A percentile compares a stretch with the other conserved stretches of the same genome.
These are phyloP conservation scores for Kalmusia sp. DNA, from an alignment of 2,329 filamentous ascomycete species.

Conservation along the genomic window DNA sequence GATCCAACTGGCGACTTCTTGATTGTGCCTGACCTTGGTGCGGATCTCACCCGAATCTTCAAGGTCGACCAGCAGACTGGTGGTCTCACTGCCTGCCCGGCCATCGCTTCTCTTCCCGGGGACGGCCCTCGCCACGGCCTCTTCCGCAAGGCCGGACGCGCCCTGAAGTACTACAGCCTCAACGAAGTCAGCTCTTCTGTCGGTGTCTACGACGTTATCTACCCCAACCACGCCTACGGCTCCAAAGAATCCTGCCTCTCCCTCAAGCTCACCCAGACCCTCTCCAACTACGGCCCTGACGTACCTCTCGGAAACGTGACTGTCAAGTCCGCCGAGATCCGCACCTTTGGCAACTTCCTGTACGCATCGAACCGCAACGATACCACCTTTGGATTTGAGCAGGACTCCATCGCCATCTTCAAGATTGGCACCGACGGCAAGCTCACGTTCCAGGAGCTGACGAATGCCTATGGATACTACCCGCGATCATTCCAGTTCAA, in stretches of 20 bases:
- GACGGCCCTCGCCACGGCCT: conserved; percentile 62
- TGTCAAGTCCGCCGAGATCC: conserved; percentile 41
- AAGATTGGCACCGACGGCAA: conserved; percentile 36
- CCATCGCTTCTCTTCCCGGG: conserved; percentile 53
- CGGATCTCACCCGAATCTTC: conserved; percentile 63
- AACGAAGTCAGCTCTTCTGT: conserved; percentile 45
- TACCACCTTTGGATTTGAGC: conserved; percentile 40
- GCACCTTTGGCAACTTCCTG: conserved; percentile 41
- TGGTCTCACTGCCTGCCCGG: conserved; percentile 54
- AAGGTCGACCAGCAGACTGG: conserved; percentile 56
- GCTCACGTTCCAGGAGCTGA: conserved; percentile 36
- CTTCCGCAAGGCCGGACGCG: conserved; percentile 52
- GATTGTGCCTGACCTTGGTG: conserved; percentile 61
- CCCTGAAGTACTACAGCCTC: conserved; percentile 37
- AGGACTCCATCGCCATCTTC: conserved; percentile 45
- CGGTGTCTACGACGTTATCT: conserved; percentile 37
- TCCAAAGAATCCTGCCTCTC: conserved; percentile 29
- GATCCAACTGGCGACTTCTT: conserved; percentile 60
- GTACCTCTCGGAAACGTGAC: conserved; percentile 32
- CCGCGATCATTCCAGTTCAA: conserved; percentile 46
- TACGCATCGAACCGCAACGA: conserved; percentile 47
- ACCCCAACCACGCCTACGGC: conserved; percentile 30
- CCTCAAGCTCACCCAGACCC: conserved; percentile 36
- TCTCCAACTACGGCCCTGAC: conserved; percentile 42
- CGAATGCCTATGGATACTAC: conserved; percentile 40